Evolutionary conservation across 805 yeast species (phyloP), one percentile per base, ranked within the genome.

Genomic region (Kodamaea restingae): DNA sequence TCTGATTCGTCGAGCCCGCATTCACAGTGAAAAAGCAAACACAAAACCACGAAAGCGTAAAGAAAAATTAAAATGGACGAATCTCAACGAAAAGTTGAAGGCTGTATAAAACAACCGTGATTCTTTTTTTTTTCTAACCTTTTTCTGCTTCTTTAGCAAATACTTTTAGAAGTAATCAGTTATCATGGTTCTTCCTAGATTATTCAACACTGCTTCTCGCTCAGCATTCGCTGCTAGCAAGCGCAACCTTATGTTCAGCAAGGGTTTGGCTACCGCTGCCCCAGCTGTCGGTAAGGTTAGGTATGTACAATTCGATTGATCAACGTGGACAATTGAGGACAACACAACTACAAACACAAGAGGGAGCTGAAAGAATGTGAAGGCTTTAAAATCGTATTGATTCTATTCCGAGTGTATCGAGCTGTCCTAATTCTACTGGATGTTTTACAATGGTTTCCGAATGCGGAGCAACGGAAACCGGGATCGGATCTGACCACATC

Each of bases 161-260:
- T 34, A 38, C 36, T 35, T 34, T 39, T 39, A 39, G 38, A 34
- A 39, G 41, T 28, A 41, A 45, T 11, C 41, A 39, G 41, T 32
- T 17, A 38, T 18, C 42, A 76, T 76, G 81, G 80, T 75, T 69
- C 75, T 73, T 64, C 74, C 74, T 54, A 69, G 73, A 67, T 67
- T 69, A 66, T 65, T 68, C 58, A 67, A 68, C 67, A 52, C 65
- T 54, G 32, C 32, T 30, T 80, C 95, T 57, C 88, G 88, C 73
- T 76, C 84, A 64, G 95, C 95, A 61, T 79, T 84, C 71, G 79
- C 81, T 70, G 90, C 91, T 58, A 95, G 88, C 60, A 84, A 80
- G 76, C 87, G 88, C 66, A 81, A 82, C 75, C 59, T 71, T 62
- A 75, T 81, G 67, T 79, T 83, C 71, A 72, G 70, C 74, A 82